Evolutionary conservation across 202 grass and related monocot species (phyloP).

Genomic region (Setaria italica): DNA sequence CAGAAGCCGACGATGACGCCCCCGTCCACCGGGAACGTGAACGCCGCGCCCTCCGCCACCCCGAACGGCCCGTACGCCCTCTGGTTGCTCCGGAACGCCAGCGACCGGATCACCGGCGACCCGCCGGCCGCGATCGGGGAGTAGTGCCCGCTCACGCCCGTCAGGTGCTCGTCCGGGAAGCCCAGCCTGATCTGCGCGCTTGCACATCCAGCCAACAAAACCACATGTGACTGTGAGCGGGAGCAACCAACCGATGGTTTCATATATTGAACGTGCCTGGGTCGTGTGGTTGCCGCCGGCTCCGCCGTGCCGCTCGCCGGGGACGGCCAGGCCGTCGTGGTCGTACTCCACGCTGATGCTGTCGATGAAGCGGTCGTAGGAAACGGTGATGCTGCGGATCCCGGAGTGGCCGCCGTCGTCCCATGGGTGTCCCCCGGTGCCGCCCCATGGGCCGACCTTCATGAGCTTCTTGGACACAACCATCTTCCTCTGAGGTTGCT

Average conservation of each 20-base stretch:
- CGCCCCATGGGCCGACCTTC: slow-evolving; percentile 78
- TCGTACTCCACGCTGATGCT: slow-evolving; percentile 64
- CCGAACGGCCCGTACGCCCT: slow-evolving; percentile 67
- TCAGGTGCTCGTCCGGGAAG: slow-evolving; percentile 64
- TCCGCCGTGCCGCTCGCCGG: slow-evolving; percentile 63
- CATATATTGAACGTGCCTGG: slow-evolving; percentile 40
- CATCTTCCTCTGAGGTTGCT: slow-evolving; percentile 46
- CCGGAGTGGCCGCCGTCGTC: slow-evolving; percentile 65
- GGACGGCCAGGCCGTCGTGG: slow-evolving; percentile 41
- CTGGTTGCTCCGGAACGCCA: slow-evolving; percentile 62
- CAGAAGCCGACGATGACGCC: slow-evolving; percentile 65
- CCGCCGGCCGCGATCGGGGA: slow-evolving; percentile 34
- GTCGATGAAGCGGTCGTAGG: slow-evolving; percentile 57
- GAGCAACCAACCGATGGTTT: not conserved
- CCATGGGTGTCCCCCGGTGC: slow-evolving; percentile 62
- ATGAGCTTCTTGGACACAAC: slow-evolving; percentile 57
- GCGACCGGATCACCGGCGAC: slow-evolving; percentile 56
- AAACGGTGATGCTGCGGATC: slow-evolving; percentile 59
- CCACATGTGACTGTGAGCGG: too few species aligned
- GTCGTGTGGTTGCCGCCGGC: slow-evolving; percentile 42
- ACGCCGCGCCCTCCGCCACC: slow-evolving; percentile 51
- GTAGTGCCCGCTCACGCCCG: slow-evolving; percentile 58
- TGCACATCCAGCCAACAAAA: not conserved
- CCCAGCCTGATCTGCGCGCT: slow-evolving; percentile 49
- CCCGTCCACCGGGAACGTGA: slow-evolving; percentile 61